Conservation (phyloP, 345 rosid species). For the Stellera chamaejasme region DNA sequence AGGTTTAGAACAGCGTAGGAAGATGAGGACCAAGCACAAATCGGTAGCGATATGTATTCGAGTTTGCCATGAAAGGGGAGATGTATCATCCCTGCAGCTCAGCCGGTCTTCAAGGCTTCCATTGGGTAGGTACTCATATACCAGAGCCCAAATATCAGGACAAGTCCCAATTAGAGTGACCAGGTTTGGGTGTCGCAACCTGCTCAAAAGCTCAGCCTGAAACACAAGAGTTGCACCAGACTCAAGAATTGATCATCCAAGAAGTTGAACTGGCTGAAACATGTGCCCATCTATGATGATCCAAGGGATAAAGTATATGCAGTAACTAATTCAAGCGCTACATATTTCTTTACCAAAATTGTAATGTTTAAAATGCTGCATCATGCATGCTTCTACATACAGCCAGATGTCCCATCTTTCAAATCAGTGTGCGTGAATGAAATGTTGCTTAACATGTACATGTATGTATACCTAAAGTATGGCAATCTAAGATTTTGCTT, state of each 20-base stretch:
- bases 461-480: too few species aligned
- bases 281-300: too few species aligned
- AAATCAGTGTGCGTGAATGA: too few species aligned
- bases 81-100: conserved; percentile 14
- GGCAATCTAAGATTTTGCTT: too few species aligned
- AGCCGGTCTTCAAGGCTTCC: conserved; percentile 29
- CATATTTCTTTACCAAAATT: too few species aligned
- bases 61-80: conserved; percentile 25
- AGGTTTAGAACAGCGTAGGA: conserved; percentile 18
- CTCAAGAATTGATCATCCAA: background rate
- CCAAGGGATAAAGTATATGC: too few species aligned
- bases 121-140: conserved; percentile 26
- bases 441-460: too few species aligned
- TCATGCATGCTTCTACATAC: too few species aligned
- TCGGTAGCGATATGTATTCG: conserved; percentile 23
- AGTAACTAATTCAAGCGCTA: too few species aligned
- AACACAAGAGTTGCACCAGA: background rate
- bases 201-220: conserved; percentile 25
- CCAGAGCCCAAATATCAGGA: conserved; percentile 18
- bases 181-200: conserved; percentile 29
- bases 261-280: too few species aligned
- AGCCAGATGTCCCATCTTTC: too few species aligned
- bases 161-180: conserved; percentile 26
- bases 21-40: conserved; percentile 21
- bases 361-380: too few species aligned